Evolutionary conservation across 345 rosid species (phyloP).

Genomic region (Salix exigua): DNA sequence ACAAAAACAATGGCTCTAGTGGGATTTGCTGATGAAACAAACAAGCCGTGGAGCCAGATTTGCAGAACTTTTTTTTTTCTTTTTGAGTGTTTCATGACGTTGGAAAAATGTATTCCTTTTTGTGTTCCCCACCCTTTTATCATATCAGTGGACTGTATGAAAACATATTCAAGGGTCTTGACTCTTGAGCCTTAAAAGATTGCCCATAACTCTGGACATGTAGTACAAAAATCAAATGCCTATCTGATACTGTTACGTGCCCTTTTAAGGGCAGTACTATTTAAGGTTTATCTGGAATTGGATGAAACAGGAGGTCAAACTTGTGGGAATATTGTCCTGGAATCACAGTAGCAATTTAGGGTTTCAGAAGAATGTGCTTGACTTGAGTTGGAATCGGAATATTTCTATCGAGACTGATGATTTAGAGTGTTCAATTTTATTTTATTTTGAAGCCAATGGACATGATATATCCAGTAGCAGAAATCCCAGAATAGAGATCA

Average conservation of each 20-base stretch:
- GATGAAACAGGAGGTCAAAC: background rate
- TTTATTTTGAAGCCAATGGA: background rate
- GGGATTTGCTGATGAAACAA: slow-evolving; percentile 10
- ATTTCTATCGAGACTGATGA: background rate
- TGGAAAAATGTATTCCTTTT: background rate
- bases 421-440: background rate
- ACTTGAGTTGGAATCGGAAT: background rate
- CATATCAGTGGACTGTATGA: background rate
- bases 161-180: background rate
- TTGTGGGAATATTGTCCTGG: background rate
- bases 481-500: background rate
- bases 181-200: background rate
- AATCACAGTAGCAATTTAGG: no score
- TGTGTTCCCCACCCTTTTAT: background rate
- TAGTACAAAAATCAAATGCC: background rate
- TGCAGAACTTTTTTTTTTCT: background rate
- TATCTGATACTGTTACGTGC: background rate
- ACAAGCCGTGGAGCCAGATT: background rate
- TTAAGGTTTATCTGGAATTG: background rate
- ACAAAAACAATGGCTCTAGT: slow-evolving; percentile 14
- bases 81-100: slow-evolving; percentile 23
- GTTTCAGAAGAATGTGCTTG: background rate
- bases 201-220: background rate
- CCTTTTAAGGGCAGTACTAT: background rate
- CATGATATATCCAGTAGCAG: background rate